Conservation (phyloP, 2,329 filamentous ascomycete species). For the Botrytis hyacinthi region DNA sequence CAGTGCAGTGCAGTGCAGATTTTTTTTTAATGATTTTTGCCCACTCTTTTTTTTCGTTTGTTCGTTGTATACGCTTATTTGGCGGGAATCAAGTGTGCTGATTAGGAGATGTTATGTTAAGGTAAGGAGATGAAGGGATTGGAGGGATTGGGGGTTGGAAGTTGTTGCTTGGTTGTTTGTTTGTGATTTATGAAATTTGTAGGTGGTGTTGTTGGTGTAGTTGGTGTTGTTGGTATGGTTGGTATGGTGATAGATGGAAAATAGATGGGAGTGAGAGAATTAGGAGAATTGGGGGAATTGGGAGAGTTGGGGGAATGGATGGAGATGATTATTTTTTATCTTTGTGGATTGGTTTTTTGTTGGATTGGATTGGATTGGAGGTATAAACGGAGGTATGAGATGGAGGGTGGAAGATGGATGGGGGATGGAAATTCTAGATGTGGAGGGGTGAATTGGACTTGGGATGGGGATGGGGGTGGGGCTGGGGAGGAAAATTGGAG, state of each 20-base stretch:
- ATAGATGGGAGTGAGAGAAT: not conserved
- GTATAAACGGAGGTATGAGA: fast-evolving
- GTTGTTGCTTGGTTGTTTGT: not conserved
- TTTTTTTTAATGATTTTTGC: not conserved
- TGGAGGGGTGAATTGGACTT: no score
- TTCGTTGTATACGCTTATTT: not conserved
- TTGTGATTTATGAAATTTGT: not conserved
- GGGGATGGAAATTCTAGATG: not conserved
- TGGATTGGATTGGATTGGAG: not conserved
- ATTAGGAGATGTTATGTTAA: no score
- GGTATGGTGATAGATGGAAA: not conserved
- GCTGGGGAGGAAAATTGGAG: not conserved
- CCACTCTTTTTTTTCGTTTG: not conserved
- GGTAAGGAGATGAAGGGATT: not conserved
- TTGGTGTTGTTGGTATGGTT: not conserved
- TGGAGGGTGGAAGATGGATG: not conserved
- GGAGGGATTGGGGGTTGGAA: not conserved
- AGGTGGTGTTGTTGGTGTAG: not conserved
- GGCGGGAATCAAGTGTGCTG: no score
- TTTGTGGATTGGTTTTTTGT: no score
- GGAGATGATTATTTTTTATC: no score
- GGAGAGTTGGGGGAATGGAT: not conserved
- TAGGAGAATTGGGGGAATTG: not conserved
- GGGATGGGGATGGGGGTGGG: no score
- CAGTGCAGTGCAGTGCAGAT: not conserved